A percentile compares a stretch with the other conserved stretches of the same genome.
phyloP scores from a whole-genome alignment of 176 grass and related monocot species.

The Carex kokanica region DNA sequence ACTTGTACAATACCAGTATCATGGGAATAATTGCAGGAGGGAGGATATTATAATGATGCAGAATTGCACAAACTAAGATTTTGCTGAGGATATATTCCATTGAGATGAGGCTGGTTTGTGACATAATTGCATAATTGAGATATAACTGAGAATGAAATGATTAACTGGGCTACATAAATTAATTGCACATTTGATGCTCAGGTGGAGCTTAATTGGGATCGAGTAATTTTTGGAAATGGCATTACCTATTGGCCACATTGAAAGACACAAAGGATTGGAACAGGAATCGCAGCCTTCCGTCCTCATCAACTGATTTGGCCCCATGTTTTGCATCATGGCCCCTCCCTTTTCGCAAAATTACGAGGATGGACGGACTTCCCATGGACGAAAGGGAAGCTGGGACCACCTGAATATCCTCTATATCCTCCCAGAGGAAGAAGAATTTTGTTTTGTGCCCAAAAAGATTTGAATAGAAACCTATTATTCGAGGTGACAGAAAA shows the following conservation, averaged over 20 bases:
- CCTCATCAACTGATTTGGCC: conserved; percentile 63
- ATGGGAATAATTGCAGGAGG: not conserved
- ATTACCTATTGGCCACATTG: conserved; percentile 69
- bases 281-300: conserved; percentile 82
- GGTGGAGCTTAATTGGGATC: not conserved
- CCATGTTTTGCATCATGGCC: conserved; percentile 83
- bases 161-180: no score
- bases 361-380: conserved; percentile 71
- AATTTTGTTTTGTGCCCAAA: conserved; percentile 98
- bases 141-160: no score
- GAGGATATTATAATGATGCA: not conserved
- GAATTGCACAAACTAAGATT: not conserved
- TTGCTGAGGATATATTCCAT: not conserved
- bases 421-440: conserved; percentile 99
- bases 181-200: not conserved
- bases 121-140: no score
- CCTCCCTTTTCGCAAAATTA: conserved; percentile 76
- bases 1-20: not conserved
- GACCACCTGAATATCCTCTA: conserved; percentile 72
- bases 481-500: conserved; percentile 95
- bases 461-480: conserved; percentile 84
- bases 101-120: no score
- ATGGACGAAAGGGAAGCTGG: conserved; percentile 68
- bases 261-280: conserved; percentile 96
- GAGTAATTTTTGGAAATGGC: conserved; percentile 1